Base-by-base conservation (phyloP, 192 early-diverging fungal species). In the Coemansia sp. region DNA sequence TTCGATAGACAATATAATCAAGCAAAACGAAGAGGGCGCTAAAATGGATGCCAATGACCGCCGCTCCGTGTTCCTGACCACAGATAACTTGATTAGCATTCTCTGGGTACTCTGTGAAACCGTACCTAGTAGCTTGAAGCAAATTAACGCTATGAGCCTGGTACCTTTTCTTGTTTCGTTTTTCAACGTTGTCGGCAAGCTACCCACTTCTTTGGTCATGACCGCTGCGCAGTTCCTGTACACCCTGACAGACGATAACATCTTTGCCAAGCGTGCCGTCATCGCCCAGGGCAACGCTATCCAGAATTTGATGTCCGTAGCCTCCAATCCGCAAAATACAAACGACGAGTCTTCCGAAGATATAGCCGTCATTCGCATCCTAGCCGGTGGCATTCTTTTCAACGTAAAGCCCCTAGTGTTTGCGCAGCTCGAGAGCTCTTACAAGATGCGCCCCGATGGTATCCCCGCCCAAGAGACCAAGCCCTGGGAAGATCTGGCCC, bases 211-310 rank as follows among this genome's bases (percentile, higher is more conserved):
- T 14, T 53, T 69, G 43, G 53, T 79, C 47, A 60, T 68, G 44
- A 64, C 58, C 2, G 71, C 77, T 23, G 89, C 78, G 7, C 91
- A 92, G 72, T 89, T 85, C 34, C 72, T 95, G 11, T 84, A 88
- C 55, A 89, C 89, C 3, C 69, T 95, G 34, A 88, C 90, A 0
- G 91, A 92, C 42, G 87, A 87, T 14, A 91, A 91, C 53, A 50
- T 64, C 10, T 73, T 78, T 3, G 78, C 81, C 26, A 59, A 82
- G 36, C 67, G 78, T 20, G 57, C 80, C 3, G 82, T 90, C 64
- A 55, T 77, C 23, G 55, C 64, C 14, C 83, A 83, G 51, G 67
- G 77, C 5, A 75, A 77, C 46, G 81, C 82, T 10, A 64, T 82
- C 9, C 55, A 65, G 11, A 65, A 60, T 14, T 66, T 90, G 23